Evolutionary conservation across 495 filamentous ascomycete species (phyloP).

Genomic region (Xylaria nigripes): DNA sequence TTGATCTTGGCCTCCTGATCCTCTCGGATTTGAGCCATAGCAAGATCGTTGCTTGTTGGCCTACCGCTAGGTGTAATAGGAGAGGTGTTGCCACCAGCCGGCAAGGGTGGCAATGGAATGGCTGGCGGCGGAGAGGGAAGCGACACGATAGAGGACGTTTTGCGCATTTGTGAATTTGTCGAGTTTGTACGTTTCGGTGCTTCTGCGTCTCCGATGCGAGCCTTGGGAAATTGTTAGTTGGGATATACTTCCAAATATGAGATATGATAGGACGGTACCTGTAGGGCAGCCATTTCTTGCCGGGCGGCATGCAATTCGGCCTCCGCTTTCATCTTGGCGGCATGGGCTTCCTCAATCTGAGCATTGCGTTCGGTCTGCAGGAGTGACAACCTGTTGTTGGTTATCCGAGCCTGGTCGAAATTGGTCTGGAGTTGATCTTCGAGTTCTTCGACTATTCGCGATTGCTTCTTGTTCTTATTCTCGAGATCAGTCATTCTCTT

Average conservation of each 20-base stretch:
- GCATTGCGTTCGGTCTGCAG: constrained; percentile 62
- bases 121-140: constrained; percentile 84
- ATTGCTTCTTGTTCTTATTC: constrained; percentile 68
- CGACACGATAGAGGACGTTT: constrained; percentile 72
- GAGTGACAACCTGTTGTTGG: constrained; percentile 64
- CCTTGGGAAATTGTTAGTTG: constrained; percentile 34
- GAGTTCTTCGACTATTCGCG: constrained; percentile 84
- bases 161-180: constrained; percentile 61
- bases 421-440: constrained; percentile 94
- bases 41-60: constrained; percentile 76
- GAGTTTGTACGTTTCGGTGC: constrained; percentile 68
- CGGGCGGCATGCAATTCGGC: constrained; percentile 53
- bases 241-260: constrained; percentile 6
- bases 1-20: constrained; percentile 92
- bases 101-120: constrained; percentile 91
- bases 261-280: constrained; percentile 41
- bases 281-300: constrained; percentile 54
- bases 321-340: constrained; percentile 41
- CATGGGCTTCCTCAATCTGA: constrained; percentile 50
- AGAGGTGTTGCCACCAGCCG: constrained; percentile 40
- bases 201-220: constrained; percentile 45
- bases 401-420: constrained; percentile 84
- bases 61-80: constrained; percentile 42
- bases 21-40: constrained; percentile 65
- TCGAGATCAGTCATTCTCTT: constrained; percentile 61